Percentiles rank a stretch among this genome's conserved stretches.
phyloP scores from a whole-genome alignment of 106 monocot genomes.

The Dendrobium officinale region DNA sequence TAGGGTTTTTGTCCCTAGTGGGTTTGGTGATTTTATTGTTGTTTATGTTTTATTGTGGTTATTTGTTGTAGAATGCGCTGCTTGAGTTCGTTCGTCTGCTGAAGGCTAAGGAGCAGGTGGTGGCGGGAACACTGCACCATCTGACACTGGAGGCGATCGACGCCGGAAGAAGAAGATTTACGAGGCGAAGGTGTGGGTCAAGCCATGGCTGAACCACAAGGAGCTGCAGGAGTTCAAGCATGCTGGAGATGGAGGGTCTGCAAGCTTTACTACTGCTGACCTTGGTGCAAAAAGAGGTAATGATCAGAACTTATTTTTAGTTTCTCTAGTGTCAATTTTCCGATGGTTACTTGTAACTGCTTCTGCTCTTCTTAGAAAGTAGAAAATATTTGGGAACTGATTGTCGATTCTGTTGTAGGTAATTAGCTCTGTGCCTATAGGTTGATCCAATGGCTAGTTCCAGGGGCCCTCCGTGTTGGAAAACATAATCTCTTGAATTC shows the following conservation, averaged over 20 bases:
- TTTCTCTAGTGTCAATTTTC: no score
- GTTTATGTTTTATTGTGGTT: neutral
- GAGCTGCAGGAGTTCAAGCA: slow-evolving; percentile 43
- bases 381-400: no score
- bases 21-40: neutral
- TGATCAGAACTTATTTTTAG: neutral
- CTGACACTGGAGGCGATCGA: slow-evolving; percentile 46
- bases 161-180: slow-evolving; percentile 32
- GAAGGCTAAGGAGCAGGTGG: slow-evolving; percentile 40
- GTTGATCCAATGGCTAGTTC: no score
- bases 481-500: no score
- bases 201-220: slow-evolving; percentile 43
- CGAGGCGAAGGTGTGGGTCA: slow-evolving; percentile 65
- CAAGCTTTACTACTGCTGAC: neutral
- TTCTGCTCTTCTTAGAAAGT: no score
- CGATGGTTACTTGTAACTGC: no score
- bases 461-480: no score
- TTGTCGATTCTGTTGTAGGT: no score
- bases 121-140: slow-evolving; percentile 39
- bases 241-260: slow-evolving; percentile 5
- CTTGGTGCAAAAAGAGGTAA: slow-evolving; percentile 12
- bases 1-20: neutral
- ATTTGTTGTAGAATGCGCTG: slow-evolving; percentile 30
- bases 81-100: slow-evolving; percentile 36
- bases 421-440: no score